Evolutionary conservation across 2,329 filamentous ascomycete species (phyloP), one percentile per base, ranked within the genome.

Genomic region (Geosmithia morbida): DNA sequence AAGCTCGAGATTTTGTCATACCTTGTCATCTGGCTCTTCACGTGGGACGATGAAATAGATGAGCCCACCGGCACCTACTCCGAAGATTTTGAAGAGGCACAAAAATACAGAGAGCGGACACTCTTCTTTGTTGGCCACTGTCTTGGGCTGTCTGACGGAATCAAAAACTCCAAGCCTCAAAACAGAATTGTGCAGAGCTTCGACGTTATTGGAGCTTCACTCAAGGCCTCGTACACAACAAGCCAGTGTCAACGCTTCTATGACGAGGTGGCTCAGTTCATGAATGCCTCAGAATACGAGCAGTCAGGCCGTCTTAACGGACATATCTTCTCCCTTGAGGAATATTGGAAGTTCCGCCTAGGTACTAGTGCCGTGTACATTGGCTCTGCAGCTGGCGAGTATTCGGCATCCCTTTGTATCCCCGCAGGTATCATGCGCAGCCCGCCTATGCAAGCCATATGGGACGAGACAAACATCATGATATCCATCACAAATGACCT

Each of bases 21-120:
- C 19, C 18, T 43, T 16, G 41, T 43, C 41, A 43, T 43, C 18
- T 43, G 41, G 41, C 41, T 43, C 41, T 43, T 43, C 41, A 43
- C 41, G 8, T 43, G 41, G 41, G 41, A 43, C 19, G 41, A 43
- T 11, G 41, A 43, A 11, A 43, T 43, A 7, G 41, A 43, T 19
- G 41, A 43, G 19, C 41, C 41, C 41, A 43, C 41, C 8, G 41
- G 41, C 19, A 7, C 19, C 7, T 43, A 20, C 19, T 43, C 41
- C 3, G 19, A 20, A 22, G 41, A 43, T 19, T 43, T 22, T 16
- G 2, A 7, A 13, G 41, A 19, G 5, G 41, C 41, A 19, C 41
- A 43, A 14, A 16, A 16, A 16, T 43, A 43, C 19, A 19, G 41
- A 11, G 41, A 43, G 41, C 41, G 41, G 19, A 43, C 41, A 13